These are phyloP conservation scores for Wickerhamiella azymoides DNA, from an alignment of 805 yeast genomes.

Conservation along the genomic window DNA sequence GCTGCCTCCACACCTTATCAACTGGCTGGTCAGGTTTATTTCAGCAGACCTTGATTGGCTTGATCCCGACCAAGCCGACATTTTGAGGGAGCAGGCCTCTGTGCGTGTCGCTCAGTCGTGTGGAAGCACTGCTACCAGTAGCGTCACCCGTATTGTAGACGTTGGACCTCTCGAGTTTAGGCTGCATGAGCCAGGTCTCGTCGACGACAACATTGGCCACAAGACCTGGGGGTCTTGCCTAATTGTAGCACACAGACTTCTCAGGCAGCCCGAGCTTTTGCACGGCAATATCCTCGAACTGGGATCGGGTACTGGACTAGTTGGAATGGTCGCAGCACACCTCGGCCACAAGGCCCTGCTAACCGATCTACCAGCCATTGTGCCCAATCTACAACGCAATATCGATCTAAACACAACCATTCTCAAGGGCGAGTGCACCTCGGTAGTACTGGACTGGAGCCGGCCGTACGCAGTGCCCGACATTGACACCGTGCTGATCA, in stretches of 20 bases:
- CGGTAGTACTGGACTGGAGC: constrained; percentile 66
- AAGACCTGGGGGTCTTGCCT: constrained; percentile 95
- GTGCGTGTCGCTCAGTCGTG: constrained; percentile 62
- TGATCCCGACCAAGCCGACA: constrained; percentile 20
- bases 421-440: constrained; percentile 21
- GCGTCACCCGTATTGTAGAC: constrained; percentile 44
- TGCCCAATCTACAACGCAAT: constrained; percentile 52
- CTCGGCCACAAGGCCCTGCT: constrained; percentile 39
- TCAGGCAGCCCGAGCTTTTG: constrained; percentile 17
- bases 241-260: constrained; percentile 44
- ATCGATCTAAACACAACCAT: constrained; percentile 33
- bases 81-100: constrained; percentile 44
- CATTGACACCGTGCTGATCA: constrained; percentile 51
- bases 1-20: constrained; percentile 17
- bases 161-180: constrained; percentile 28
- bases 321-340: constrained; percentile 55
- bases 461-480: constrained; percentile 27
- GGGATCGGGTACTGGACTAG: constrained; percentile 94
- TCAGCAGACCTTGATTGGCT: constrained; percentile 33
- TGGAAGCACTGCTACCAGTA: constrained; percentile 75
- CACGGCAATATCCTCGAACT: constrained; percentile 36
- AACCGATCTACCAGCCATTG: constrained; percentile 72
- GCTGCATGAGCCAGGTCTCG: constrained; percentile 70
- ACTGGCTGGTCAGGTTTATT: constrained; percentile 25
- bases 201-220: constrained; percentile 76